phyloP scores from a whole-genome alignment of 1,284 basidiomycete genomes.

The Apiotrichum mycotoxinovorans region DNA sequence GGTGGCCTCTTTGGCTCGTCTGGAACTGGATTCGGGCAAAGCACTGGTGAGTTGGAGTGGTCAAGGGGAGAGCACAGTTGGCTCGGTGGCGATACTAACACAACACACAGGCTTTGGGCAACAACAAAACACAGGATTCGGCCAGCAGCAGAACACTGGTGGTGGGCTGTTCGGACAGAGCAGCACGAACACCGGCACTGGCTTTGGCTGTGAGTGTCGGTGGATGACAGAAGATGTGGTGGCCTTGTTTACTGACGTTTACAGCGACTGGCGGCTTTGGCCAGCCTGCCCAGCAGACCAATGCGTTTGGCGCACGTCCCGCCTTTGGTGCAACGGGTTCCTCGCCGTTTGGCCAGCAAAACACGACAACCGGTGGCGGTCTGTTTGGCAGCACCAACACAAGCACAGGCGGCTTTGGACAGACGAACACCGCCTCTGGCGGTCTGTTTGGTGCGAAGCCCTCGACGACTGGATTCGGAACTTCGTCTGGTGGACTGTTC shows the following conservation, averaged over 20 bases:
- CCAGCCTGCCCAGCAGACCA: slow-evolving; percentile 19
- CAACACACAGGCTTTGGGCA: slow-evolving; percentile 17
- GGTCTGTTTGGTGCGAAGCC: slow-evolving; percentile 41
- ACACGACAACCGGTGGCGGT: slow-evolving; percentile 23
- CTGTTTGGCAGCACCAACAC: slow-evolving; percentile 28
- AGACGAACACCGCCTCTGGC: slow-evolving; percentile 27
- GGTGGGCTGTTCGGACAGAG: slow-evolving; percentile 50
- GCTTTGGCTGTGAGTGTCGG: slow-evolving; percentile 27
- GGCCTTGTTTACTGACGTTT: neutral
- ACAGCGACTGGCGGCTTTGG: slow-evolving; percentile 14
- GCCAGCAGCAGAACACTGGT: slow-evolving; percentile 60
- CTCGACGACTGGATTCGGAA: slow-evolving; percentile 28
- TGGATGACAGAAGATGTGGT: neutral
- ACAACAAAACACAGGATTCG: slow-evolving; percentile 54
- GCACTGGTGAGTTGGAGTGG: neutral
- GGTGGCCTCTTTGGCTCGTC: slow-evolving; percentile 48
- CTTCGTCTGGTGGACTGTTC: slow-evolving; percentile 15
- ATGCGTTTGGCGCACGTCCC: slow-evolving; percentile 36
- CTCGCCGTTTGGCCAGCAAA: slow-evolving; percentile 43
- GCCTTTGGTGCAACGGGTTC: slow-evolving; percentile 40
- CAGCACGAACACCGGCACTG: slow-evolving; percentile 20
- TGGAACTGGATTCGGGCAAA: slow-evolving; percentile 22
- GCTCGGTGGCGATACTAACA: neutral
- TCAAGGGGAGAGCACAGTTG: too few species aligned
- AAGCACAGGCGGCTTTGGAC: slow-evolving; percentile 34